phyloP scores from a whole-genome alignment of 805 yeast species.

The Torulaspora franciscae region DNA sequence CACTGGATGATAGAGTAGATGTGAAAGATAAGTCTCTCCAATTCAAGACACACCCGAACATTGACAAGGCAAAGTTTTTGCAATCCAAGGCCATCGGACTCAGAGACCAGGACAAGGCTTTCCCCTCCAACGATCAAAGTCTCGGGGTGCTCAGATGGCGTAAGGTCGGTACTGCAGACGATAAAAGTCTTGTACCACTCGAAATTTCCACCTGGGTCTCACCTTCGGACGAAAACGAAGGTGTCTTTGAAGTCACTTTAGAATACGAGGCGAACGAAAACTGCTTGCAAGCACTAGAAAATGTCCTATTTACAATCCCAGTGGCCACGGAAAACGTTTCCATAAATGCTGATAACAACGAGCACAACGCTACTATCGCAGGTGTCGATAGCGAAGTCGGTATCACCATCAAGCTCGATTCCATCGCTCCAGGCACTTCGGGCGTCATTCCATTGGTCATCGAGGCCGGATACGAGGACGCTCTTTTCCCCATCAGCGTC shows the following conservation, averaged over 20 bases:
- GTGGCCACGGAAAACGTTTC: conserved; percentile 52
- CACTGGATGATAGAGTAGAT: conserved; percentile 47
- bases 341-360: conserved; percentile 46
- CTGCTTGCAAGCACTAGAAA: conserved; percentile 44
- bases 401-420: conserved; percentile 56
- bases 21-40: conserved; percentile 47
- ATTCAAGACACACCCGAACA: conserved; percentile 94
- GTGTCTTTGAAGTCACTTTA: conserved; percentile 67
- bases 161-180: conserved; percentile 59
- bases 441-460: conserved; percentile 80
- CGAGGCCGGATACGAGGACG: conserved; percentile 72
- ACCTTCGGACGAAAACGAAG: conserved; percentile 49
- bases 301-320: conserved; percentile 58
- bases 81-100: conserved; percentile 56
- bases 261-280: conserved; percentile 72
- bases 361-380: conserved; percentile 50
- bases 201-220: conserved; percentile 81
- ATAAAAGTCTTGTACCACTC: conserved; percentile 54
- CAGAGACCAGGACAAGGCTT: conserved; percentile 71
- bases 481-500: conserved; percentile 82
- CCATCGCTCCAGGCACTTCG: conserved; percentile 47
- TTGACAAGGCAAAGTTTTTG: conserved; percentile 70
- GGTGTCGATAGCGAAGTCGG: conserved; percentile 61
- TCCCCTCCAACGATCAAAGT: conserved; percentile 88
- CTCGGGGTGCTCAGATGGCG: conserved; percentile 94